Base-by-base conservation (phyloP, 345 rosid species). In the Schrenkiella parvula region DNA sequence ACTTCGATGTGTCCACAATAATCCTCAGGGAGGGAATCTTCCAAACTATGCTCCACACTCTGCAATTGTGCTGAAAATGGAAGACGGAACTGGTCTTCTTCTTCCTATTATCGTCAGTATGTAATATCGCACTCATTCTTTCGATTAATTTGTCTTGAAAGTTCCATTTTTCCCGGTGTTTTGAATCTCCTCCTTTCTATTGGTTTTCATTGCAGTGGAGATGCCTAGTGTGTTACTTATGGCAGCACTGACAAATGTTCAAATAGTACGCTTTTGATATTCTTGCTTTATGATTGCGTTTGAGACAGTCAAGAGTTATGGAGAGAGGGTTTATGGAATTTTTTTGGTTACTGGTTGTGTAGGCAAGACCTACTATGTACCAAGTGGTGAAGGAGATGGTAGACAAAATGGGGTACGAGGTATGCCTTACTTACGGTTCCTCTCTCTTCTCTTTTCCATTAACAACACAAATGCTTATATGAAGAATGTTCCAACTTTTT, bases 41-140 rank as follows among this genome's bases (percentile, higher is more conserved):
- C 89, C 89, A 0, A 89, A 88, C 74, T 85, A 87, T 64, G 85
- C 96, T 56, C 95, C 97, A 3, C 96, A 89, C 78, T 95, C 97
- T 71, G 98, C 96, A 9, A 89, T 93, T 52, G 96, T 93, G 51
- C 77, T 93, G 84, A 93, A 85, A 83, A 93, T 93, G 98, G 98
- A 93, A 84, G 98, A 93, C 51, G 97, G 96, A 64, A 90, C 97
- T 1, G 98, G 97, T 78, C 97, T 90, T 75, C 89, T 90, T 51
- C 98, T 93, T 60, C 97, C 98, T 0, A 93, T 93, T 47, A 83
- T 93, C 70, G 98, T 93, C 80, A 80, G 98, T 93, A 85, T 62
- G 97, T 86, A 69, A 69, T 73, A 12, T 74, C 47, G 5, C 29
- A 60, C 64, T n/a, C 54, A 0, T 31, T 17, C 21, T 48, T 52